A percentile compares a stretch with the other conserved stretches of the same genome.
These are phyloP conservation scores for Cucurbita pepo DNA, from an alignment of 306 rosid species.

Conservation along the genomic window DNA sequence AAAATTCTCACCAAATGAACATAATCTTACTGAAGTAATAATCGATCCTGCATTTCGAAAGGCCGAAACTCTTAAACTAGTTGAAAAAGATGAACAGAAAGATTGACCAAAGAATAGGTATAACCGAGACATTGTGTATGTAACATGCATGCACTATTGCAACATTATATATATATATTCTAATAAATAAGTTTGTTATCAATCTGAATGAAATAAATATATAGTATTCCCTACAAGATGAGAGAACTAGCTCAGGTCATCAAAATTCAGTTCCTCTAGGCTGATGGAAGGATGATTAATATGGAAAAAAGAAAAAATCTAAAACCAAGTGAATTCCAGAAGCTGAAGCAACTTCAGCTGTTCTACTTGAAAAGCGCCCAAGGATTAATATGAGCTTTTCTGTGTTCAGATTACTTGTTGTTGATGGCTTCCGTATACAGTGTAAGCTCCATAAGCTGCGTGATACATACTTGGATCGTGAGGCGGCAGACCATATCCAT, in stretches of 20 bases:
- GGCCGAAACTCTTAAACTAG: neutral
- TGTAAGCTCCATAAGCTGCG: constrained; percentile 72
- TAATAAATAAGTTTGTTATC: neutral
- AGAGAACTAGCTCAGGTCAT: constrained; percentile 2
- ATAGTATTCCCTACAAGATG: neutral
- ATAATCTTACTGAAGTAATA: neutral
- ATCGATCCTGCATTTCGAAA: neutral
- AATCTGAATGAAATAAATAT: constrained; percentile 3
- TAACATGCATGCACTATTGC: neutral
- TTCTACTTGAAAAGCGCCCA: neutral
- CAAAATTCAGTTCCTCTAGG: constrained; percentile 5
- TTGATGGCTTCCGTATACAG: constrained; percentile 73
- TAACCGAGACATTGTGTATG: no score
- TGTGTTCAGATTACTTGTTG: constrained; percentile 76
- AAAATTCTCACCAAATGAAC: neutral
- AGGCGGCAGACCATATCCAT: constrained; percentile 67
- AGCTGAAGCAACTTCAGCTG: neutral
- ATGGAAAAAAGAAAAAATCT: neutral
- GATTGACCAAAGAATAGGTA: neutral
- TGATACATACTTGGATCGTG: constrained; percentile 76
- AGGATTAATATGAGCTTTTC: neutral
- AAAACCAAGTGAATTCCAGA: constrained; percentile 1
- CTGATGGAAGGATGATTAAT: constrained; percentile 2
- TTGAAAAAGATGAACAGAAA: no score
- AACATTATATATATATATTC: neutral